phyloP scores from a whole-genome alignment of 2,329 filamentous ascomycete genomes.

The Xylaria sp. region DNA sequence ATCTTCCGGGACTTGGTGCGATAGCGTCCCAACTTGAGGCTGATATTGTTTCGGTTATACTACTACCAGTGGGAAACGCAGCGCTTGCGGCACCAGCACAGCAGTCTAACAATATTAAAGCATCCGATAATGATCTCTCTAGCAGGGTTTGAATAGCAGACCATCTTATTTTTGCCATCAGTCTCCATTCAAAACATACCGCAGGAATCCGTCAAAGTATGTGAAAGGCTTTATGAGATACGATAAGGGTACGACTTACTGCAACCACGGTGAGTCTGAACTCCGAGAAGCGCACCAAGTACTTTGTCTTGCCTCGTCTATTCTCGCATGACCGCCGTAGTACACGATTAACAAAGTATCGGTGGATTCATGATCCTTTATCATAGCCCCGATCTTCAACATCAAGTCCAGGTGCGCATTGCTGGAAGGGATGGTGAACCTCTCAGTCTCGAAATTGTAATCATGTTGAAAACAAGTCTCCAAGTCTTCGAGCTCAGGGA shows the following conservation, averaged over 20 bases:
- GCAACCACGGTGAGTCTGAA: slow-evolving; percentile 64
- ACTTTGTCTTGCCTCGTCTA: slow-evolving; percentile 68
- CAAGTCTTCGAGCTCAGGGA: slow-evolving; percentile 67
- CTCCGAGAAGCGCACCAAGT: slow-evolving; percentile 69
- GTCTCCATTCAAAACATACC: neutral
- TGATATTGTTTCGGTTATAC: slow-evolving; percentile 70
- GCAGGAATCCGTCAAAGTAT: slow-evolving; percentile 23
- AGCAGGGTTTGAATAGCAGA: slow-evolving; percentile 69
- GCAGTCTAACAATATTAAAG: slow-evolving; percentile 68
- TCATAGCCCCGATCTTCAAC: slow-evolving; percentile 65
- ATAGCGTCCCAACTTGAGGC: slow-evolving; percentile 71
- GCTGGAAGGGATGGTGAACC: slow-evolving; percentile 67
- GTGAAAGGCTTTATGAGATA: slow-evolving; percentile 22
- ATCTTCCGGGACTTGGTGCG: slow-evolving; percentile 67
- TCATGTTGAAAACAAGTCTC: slow-evolving; percentile 65
- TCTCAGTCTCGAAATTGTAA: slow-evolving; percentile 66
- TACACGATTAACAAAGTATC: slow-evolving; percentile 68
- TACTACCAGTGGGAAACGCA: slow-evolving; percentile 66
- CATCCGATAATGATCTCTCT: slow-evolving; percentile 66
- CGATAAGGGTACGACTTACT: slow-evolving; percentile 52
- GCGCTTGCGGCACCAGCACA: slow-evolving; percentile 69
- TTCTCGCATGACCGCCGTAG: slow-evolving; percentile 68
- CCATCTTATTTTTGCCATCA: slow-evolving; percentile 54
- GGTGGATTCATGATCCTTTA: slow-evolving; percentile 65
- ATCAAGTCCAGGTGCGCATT: slow-evolving; percentile 69